Conservation (phyloP, 2,329 filamentous ascomycete species). For the Colletotrichum sp. region DNA sequence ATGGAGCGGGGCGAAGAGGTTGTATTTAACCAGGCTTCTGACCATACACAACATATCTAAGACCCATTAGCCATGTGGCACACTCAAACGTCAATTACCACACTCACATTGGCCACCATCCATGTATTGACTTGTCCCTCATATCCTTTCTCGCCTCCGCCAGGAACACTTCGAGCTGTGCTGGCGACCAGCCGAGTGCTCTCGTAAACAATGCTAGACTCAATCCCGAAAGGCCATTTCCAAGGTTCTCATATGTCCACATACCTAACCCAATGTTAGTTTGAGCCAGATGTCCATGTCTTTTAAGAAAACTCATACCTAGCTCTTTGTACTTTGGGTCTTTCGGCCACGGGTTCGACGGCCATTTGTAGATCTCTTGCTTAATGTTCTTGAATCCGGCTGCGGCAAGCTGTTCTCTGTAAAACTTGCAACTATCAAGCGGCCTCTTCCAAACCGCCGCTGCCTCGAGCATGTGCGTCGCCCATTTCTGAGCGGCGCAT, state of each 20-base stretch:
- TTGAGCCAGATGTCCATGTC: neutral
- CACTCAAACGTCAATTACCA: fast-evolving
- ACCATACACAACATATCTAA: neutral
- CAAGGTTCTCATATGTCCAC: constrained; percentile 38
- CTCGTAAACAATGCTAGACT: constrained; percentile 41
- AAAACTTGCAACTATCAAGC: constrained; percentile 30
- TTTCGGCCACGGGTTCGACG: constrained; percentile 56
- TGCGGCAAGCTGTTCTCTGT: constrained; percentile 47
- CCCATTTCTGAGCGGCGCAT: constrained; percentile 36
- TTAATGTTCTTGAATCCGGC: constrained; percentile 59
- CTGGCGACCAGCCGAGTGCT: constrained; percentile 34
- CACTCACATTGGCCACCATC: constrained; percentile 43
- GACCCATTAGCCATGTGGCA: neutral
- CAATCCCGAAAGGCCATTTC: constrained; percentile 36
- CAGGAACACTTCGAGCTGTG: constrained; percentile 38
- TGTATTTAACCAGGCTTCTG: neutral
- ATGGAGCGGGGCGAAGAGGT: fast-evolving
- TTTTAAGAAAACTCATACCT: constrained; percentile 31
- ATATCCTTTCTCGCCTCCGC: constrained; percentile 36
- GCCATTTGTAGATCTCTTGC: constrained; percentile 54
- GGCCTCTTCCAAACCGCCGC: constrained; percentile 33
- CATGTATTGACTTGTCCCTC: constrained; percentile 36
- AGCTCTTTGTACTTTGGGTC: constrained; percentile 57
- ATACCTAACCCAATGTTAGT: neutral
- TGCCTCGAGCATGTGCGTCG: constrained; percentile 32